Evolutionary conservation across 352 stramenopile genomes (phyloP).

Genomic region (Phytopythium mirpurense): DNA sequence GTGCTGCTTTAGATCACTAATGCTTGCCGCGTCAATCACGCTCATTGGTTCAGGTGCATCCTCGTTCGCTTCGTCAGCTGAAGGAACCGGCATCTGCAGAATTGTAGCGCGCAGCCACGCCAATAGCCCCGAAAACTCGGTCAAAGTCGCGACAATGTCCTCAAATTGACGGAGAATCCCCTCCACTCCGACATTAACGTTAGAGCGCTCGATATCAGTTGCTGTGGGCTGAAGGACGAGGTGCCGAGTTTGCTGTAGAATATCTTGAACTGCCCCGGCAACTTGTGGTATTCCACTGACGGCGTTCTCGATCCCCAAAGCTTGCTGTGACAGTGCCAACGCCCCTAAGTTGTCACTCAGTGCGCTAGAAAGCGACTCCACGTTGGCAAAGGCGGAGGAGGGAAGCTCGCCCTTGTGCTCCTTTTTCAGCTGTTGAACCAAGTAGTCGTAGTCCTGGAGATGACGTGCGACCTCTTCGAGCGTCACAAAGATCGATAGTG

Average conservation of each 20-base stretch:
- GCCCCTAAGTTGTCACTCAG: conserved; percentile 35
- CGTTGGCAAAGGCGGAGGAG: conserved; percentile 7
- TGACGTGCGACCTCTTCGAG: conserved; percentile 51
- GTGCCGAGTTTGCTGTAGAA: neutral
- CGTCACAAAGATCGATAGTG: conserved; percentile 35
- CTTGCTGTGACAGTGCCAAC: conserved; percentile 18
- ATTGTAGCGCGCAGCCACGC: neutral
- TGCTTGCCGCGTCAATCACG: neutral
- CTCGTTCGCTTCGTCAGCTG: neutral
- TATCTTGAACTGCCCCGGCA: conserved; percentile 7
- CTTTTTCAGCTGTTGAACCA: conserved; percentile 29
- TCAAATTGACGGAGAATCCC: conserved; percentile 14
- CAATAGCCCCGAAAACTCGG: conserved; percentile 1
- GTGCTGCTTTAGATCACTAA: conserved; percentile 22
- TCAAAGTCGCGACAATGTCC: neutral
- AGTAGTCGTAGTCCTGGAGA: conserved; percentile 59
- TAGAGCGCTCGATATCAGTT: neutral
- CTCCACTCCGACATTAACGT: neutral
- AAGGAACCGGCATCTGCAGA: neutral
- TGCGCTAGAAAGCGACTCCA: conserved; percentile 25
- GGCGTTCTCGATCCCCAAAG: conserved; percentile 26
- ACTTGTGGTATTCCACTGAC: conserved; percentile 28
- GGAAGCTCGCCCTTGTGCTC: conserved; percentile 7
- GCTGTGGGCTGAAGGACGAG: neutral
- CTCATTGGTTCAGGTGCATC: neutral